A percentile compares a stretch with the other conserved stretches of the same genome.
Evolutionary conservation across 352 stramenopile species (phyloP).

Genomic region (Globisporangium radiosum): DNA sequence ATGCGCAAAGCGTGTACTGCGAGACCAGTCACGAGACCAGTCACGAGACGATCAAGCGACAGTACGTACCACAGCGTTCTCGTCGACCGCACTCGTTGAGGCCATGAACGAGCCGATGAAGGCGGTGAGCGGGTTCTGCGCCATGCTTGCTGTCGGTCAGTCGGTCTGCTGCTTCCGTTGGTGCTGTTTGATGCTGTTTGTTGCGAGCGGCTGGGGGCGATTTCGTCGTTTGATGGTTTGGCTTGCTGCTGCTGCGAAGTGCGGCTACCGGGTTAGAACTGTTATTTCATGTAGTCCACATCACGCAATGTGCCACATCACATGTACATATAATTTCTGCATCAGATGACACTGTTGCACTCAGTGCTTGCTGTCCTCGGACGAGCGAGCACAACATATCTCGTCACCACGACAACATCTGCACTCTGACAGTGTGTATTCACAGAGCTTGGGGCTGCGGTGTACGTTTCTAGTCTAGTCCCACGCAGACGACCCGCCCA

Average conservation of each 20-base stretch:
- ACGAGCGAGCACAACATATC: too few relatives aligned
- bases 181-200: conserved; percentile 3
- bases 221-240: conserved; percentile 2
- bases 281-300: too few relatives aligned
- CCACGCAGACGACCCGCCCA: conserved; percentile 67
- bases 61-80: conserved; percentile 36
- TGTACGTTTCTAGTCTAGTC: conserved; percentile 17
- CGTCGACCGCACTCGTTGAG: conserved; percentile 37
- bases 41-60: not conserved
- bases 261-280: too few relatives aligned
- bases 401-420: too few relatives aligned
- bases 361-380: too few relatives aligned
- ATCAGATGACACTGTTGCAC: too few relatives aligned
- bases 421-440: too few relatives aligned
- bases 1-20: not conserved
- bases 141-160: conserved; percentile 21
- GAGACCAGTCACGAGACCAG: not conserved
- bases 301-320: too few relatives aligned
- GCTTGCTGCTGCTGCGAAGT: not conserved
- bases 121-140: conserved; percentile 56
- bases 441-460: too few relatives aligned
- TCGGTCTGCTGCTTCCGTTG: conserved; percentile 11
- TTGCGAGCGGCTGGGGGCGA: conserved; percentile 1
- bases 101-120: conserved; percentile 73
- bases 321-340: too few relatives aligned